Base-by-base conservation (phyloP, 176 grass and related monocot species). In the Areca catechu region DNA sequence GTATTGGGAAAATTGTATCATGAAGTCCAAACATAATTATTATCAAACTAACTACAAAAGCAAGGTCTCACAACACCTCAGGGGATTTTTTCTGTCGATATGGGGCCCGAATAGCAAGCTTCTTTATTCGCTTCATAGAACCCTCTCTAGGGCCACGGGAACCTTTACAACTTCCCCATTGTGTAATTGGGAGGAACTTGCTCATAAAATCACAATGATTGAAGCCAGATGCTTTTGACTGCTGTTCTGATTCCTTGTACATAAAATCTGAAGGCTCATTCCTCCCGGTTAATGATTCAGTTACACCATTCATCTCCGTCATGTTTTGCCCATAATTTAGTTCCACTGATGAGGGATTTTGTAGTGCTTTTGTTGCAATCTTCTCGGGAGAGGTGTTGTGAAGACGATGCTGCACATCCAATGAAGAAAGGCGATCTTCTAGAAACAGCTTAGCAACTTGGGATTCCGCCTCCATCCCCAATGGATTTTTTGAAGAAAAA, bases 111-210 rank as follows among this genome's bases (percentile, higher is more conserved):
- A 57, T 2, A 49, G 24, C 20, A 16, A 56, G 28, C 51, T 79
- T 85, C 54, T 65, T 78, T 50, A 49, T 73, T 71, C 67, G 61
- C 62, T 71, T 70, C 37, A 30, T 62, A 50, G 53, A 43, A 3
- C 17, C 57, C 48, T 16, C 20, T 66, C 5, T 47, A 30, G 50
- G 57, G 57, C 50, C 67, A 16, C 69, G 52, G 22, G 28, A 37
- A 58, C 67, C 50, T 23, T 66, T 71, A 58, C 7, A 68, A 48
- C 24, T 70, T 24, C 4, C 56, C 55, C 56, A 22, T 28, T 58
- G 3, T 15, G 47, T 27, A 70, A 57, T 48, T 0, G 23, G 50
- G 56, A 79, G 22, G 19, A 43, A 66, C 61, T 49, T 62, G 52
- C 17, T 7, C 21, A 18, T 27, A 51, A 70, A 72, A 80, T n/a